These are phyloP conservation scores for Globisporangium iwayamae DNA, from an alignment of 352 stramenopile genomes.

Conservation along the genomic window DNA sequence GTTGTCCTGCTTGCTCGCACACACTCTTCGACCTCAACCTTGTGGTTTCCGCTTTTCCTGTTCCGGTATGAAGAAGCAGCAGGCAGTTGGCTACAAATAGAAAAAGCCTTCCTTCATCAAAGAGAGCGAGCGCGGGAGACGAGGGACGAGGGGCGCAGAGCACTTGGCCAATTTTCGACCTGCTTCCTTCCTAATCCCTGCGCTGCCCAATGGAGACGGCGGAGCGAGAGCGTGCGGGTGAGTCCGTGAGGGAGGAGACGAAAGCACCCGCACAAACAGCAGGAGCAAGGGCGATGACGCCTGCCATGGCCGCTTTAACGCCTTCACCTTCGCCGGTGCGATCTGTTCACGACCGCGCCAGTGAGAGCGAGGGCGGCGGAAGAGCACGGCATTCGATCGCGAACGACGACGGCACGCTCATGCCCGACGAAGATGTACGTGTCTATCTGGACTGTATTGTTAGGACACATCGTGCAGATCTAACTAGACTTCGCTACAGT, in stretches of 20 bases:
- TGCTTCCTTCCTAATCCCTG: background rate
- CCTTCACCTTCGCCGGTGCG: constrained; percentile 7
- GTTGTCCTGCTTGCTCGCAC: background rate
- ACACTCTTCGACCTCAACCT: background rate
- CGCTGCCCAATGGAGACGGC: background rate
- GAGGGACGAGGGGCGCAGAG: background rate
- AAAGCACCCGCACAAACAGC: background rate
- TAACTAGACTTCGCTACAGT: constrained; percentile 27
- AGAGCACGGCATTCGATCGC: constrained; percentile 15
- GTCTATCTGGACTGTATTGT: no score
- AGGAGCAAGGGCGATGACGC: background rate
- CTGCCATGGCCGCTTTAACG: background rate
- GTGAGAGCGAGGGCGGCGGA: constrained; percentile 6
- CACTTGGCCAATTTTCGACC: constrained; percentile 3
- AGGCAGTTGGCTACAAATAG: background rate
- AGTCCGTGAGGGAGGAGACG: background rate
- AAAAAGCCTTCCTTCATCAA: background rate
- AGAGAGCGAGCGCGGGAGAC: background rate
- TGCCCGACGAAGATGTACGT: constrained; percentile 63
- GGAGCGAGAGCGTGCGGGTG: background rate
- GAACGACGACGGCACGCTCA: constrained; percentile 46
- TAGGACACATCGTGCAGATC: no score
- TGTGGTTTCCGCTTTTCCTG: constrained; percentile 1
- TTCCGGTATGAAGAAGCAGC: background rate
- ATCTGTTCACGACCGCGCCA: constrained; percentile 4